Evolutionary conservation across 441 rosid genomes (phyloP).

Genomic region (Pelargonium fulgidum): DNA sequence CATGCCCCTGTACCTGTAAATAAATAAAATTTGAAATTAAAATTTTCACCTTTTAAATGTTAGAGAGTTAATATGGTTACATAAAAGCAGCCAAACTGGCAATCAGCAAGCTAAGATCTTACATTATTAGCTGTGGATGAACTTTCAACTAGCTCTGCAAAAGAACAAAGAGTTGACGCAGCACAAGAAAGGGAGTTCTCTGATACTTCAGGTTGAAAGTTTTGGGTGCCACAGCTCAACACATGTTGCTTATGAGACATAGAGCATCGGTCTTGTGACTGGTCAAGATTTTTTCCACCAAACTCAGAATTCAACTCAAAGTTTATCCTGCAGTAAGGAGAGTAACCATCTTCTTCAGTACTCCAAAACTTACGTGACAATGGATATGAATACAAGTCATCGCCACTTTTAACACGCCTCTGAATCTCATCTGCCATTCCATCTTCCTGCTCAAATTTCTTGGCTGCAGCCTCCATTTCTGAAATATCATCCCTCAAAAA

Average conservation of each 20-base stretch:
- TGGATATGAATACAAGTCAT: conserved; percentile 51
- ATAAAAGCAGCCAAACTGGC: neutral
- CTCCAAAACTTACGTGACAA: conserved; percentile 30
- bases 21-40: neutral
- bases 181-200: conserved; percentile 36
- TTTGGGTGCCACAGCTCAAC: conserved; percentile 22
- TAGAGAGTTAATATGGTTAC: neutral
- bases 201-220: conserved; percentile 22
- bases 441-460: conserved; percentile 66
- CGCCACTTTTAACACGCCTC: conserved; percentile 33
- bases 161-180: conserved; percentile 43
- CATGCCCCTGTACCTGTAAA: conserved; percentile 38
- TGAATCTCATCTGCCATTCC: conserved; percentile 32
- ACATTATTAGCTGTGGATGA: conserved; percentile 38
- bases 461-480: conserved; percentile 82
- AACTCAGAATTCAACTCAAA: conserved; percentile 30
- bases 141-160: conserved; percentile 35
- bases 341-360: conserved; percentile 45
- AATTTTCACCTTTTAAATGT: neutral
- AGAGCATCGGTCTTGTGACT: conserved; percentile 18
- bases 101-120: conserved; percentile 27
- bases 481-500: conserved; percentile 70
- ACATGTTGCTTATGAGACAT: conserved; percentile 19
- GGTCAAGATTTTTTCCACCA: conserved; percentile 21
- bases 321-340: conserved; percentile 60